Base-by-base conservation (phyloP, 805 yeast species). In the Candida wancherniae region DNA sequence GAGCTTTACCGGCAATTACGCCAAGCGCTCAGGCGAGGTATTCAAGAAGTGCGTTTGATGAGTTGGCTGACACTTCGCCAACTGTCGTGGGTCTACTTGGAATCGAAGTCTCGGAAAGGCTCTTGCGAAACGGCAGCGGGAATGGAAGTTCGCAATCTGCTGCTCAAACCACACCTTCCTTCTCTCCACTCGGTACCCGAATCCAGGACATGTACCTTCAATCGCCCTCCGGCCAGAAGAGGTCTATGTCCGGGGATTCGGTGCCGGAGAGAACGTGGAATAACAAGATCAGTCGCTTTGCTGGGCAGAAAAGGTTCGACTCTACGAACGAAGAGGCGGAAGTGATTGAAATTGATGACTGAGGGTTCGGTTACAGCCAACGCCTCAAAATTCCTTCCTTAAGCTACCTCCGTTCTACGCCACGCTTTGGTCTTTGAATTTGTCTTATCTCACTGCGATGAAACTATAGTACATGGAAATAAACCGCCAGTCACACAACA, bases 21-120 rank as follows among this genome's bases (percentile, higher is more conserved):
- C n/a, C n/a, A n/a, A n/a, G 20, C 20, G 9, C 7, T 9, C 7
- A 18, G 20, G 9, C 33, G 5, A 28, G 36, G 13, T 33, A 33
- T 15, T 33, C 36, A 8, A 27, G 13, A 28, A 24, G 53, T 12
- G 51, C 51, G 3, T 50, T 51, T 34, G 55, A 33, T 12, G 19
- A 24, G 12, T 14, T 33, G 16, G 13, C 20, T 7, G 29, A 21
- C n/a, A 15, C 29, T 4, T 15, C 9, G 15, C 13, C 17, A 18
- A 47, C 39, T 19, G 44, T 48, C 15, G 44, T 39, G 9, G 56
- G 54, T 2, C 23, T 52, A 10, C 30, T 52, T n/a, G 57, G 54
- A 1, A 51, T 52, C 9, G 50, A 45, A 27, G 13, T 34, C 9
- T 19, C 37, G n/a, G n/a, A n/a, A n/a, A n/a, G n/a, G n/a, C n/a